phyloP scores from a whole-genome alignment of 2,329 filamentous ascomycete species.

The Arthrobotrys sphaeroides region DNA sequence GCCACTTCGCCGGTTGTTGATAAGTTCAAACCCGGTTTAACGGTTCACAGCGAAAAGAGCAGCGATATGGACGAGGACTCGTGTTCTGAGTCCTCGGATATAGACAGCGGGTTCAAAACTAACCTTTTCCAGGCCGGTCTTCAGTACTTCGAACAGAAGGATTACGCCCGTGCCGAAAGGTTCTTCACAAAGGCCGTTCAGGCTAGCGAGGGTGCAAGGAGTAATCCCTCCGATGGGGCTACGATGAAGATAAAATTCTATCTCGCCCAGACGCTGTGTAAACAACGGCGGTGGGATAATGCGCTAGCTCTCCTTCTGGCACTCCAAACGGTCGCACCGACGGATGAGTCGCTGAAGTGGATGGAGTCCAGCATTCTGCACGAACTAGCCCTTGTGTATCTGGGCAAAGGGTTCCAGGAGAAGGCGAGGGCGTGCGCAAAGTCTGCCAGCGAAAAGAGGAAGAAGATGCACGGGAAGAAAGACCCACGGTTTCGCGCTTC shows the following conservation, averaged over 20 bases:
- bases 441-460: conserved; percentile 23
- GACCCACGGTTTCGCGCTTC: conserved; percentile 31
- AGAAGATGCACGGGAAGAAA: conserved; percentile 43
- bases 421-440: conserved; percentile 31
- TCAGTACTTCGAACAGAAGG: conserved; percentile 35
- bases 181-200: conserved; percentile 51
- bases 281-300: conserved; percentile 44
- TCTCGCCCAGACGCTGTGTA: conserved; percentile 36
- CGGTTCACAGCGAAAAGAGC: neutral
- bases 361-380: conserved; percentile 44
- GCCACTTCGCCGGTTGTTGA: conserved; percentile 21
- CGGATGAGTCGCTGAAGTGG: conserved; percentile 14
- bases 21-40: conserved; percentile 1
- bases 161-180: conserved; percentile 33
- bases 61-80: neutral
- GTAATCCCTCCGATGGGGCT: neutral
- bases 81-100: conserved; percentile 45
- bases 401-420: conserved; percentile 18
- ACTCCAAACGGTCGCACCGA: conserved; percentile 13
- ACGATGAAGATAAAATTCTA: conserved; percentile 35
- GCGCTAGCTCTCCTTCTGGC: conserved; percentile 8
- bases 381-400: conserved; percentile 39
- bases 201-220: conserved; percentile 5
- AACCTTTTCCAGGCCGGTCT: conserved; percentile 34
- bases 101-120: conserved; percentile 44